Base-by-base conservation (phyloP, 257 asterid species). In the Nicotiana knightiana region DNA sequence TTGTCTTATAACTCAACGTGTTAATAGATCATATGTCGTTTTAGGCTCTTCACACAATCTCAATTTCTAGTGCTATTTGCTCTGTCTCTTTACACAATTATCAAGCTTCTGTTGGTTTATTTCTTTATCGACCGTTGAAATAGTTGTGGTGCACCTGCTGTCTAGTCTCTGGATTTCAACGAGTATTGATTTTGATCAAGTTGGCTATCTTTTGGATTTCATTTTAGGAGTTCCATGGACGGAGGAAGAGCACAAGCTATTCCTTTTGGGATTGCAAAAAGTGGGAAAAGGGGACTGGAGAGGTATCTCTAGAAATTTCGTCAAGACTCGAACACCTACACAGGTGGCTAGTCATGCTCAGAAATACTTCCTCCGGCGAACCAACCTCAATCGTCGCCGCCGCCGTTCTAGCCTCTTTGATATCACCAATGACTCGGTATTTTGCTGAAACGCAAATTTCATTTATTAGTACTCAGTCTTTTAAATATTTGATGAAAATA, bases 271-370 rank as follows among this genome's bases (percentile, higher is more conserved):
- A 82, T 85, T 93, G 85, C 88, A 93, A 88, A 92, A 88, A 83
- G 92, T 90, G 9, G 98, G 99, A 54, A 93, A 88, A 85, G 98
- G 99, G 35, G 97, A 95, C 63, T 93, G 97, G 97, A 92, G 93
- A 87, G 97, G 97, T 66, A 95, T 94, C 76, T 94, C 98, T 4
- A 86, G 92, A 84, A 95, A 93, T 71, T 95, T 88, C 53, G 98
- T 95, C 65, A 95, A 92, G 85, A 91, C 95, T 79, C 96, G 98
- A 35, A 92, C 99, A 2, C 97, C 99, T 33, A 95, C 99, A 3
- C 99, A 94, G 87, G 98, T 94, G 1, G 98, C 98, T 3, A 94
- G 98, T 83, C 98, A 94, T 86, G 97, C 97, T 80, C 98, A 94
- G 87, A 94, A 94, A 81, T 89, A 94, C 88, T 94, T 89, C 82